phyloP scores from a whole-genome alignment of 805 yeast species.

The Candida loeiensis region DNA sequence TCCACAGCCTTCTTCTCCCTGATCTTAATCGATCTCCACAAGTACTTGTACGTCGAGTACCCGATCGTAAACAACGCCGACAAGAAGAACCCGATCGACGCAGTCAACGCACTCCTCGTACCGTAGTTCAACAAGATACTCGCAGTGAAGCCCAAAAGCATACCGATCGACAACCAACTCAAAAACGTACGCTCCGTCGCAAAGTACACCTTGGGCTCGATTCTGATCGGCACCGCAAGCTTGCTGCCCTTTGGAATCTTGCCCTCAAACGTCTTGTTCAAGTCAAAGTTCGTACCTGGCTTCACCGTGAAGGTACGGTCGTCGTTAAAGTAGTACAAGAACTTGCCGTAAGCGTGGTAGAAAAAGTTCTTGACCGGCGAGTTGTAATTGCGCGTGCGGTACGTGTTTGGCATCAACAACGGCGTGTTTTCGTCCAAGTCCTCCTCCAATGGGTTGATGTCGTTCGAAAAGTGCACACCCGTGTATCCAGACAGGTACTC shows the following conservation, averaged over 20 bases:
- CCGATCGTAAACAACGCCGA: constrained; percentile 70
- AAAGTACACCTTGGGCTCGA: constrained; percentile 98
- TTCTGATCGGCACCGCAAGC: constrained; percentile 90
- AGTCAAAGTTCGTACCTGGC: constrained; percentile 43
- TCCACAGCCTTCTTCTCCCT: constrained; percentile 78
- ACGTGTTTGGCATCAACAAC: constrained; percentile 38
- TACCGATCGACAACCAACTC: constrained; percentile 89
- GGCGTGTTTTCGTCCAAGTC: constrained; percentile 49
- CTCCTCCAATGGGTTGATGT: constrained; percentile 44
- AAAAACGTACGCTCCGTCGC: constrained; percentile 95
- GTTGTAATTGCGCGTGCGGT: constrained; percentile 22
- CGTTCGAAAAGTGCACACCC: constrained; percentile 43
- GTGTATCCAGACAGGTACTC: constrained; percentile 27
- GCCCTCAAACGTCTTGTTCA: constrained; percentile 44
- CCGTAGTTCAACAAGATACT: constrained; percentile 85
- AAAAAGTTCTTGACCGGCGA: constrained; percentile 34
- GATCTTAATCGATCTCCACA: constrained; percentile 79
- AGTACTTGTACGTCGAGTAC: constrained; percentile 70
- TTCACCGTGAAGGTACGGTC: constrained; percentile 45
- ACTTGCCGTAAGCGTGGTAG: constrained; percentile 29
- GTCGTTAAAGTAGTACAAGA: constrained; percentile 41
- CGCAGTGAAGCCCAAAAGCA: constrained; percentile 85
- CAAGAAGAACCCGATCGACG: constrained; percentile 81
- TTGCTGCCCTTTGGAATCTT: constrained; percentile 84
- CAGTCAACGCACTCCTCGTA: constrained; percentile 65